Percentiles rank a stretch among this genome's conserved stretches.
Conservation (phyloP, 352 stramenopile species). For the Elongisporangium senticosum region DNA sequence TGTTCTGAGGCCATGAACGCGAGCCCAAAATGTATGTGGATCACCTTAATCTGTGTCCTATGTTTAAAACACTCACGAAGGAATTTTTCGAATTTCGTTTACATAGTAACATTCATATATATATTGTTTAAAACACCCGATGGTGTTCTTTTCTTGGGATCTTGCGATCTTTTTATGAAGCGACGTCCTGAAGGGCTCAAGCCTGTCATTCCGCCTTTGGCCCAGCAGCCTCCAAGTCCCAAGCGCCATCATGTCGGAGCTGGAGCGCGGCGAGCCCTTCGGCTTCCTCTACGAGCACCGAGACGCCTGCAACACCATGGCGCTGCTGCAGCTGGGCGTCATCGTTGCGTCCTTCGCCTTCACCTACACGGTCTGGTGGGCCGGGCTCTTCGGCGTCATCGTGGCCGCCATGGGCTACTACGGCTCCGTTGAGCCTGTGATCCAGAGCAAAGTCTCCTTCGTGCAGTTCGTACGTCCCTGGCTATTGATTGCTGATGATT, state of each 20-base stretch:
- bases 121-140: too few species aligned
- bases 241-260: conserved; percentile 53
- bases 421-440: conserved; percentile 70
- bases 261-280: conserved; percentile 67
- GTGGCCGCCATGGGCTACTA: conserved; percentile 81
- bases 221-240: not conserved
- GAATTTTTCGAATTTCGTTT: too few species aligned
- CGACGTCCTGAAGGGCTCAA: too few species aligned
- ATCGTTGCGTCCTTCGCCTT: conserved; percentile 73
- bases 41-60: too few species aligned
- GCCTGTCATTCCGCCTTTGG: too few species aligned
- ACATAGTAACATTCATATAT: too few species aligned
- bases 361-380: conserved; percentile 82
- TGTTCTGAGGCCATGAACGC: too few species aligned
- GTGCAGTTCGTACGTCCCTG: conserved; percentile 72
- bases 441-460: conserved; percentile 87
- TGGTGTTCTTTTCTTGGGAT: too few species aligned
- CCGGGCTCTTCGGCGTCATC: conserved; percentile 67
- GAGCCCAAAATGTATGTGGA: too few species aligned
- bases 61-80: too few species aligned
- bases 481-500: not conserved
- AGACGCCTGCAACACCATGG: conserved; percentile 78
- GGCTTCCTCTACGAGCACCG: conserved; percentile 82
- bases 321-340: conserved; percentile 63
- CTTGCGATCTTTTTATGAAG: too few species aligned